Evolutionary conservation across 2,329 filamentous ascomycete species (phyloP), one percentile per base, ranked within the genome.

Genomic region (Orbilia blumenaviensis): DNA sequence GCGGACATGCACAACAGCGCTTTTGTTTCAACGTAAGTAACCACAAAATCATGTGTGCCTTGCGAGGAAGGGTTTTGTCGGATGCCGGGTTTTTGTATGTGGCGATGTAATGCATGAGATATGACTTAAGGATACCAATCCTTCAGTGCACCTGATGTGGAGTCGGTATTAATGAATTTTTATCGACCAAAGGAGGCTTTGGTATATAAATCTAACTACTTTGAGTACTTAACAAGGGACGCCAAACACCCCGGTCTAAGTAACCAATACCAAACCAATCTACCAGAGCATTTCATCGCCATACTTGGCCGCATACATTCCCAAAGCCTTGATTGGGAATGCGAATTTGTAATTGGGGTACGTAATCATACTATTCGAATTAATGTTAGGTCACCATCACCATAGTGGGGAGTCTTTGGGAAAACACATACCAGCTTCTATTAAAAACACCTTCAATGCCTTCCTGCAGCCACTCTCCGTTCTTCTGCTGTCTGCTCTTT

Each of bases 301-400:
- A 78, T 90, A 94, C 78, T 86, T 88, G 80, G 85, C 87, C 3
- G 91, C 89, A 85, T 93, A 99, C 88, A 97, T 91, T 3, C 95
- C 95, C 78, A 99, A 83, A 1, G 95, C 95, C 84, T 96, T 96
- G 82, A 98, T 91, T 0, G 94, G 90, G 83, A 97, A 99, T 72
- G 91, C 92, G 82, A 97, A 95, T 85, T 98, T 99, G 86, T 99
- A 99, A 86, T 99, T 99, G 46, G 94, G 94, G 81, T 99, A 99
- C 0, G 93, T 95, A 79, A 99, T 99, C 93, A 97, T 98, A 86
- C 89, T 90, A 80, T 18, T 14, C 4, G 10, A 25, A 12, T 8
- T 4, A 25, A 7, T 4, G 32, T 56, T 38, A 61, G 41, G 6
- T 25, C 5, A 54, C 9, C 8, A 23, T 27, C 18, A 32, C n/a